Base-by-base conservation (phyloP, 169 alveolate species). In the Plasmodium cynomolgi region DNA sequence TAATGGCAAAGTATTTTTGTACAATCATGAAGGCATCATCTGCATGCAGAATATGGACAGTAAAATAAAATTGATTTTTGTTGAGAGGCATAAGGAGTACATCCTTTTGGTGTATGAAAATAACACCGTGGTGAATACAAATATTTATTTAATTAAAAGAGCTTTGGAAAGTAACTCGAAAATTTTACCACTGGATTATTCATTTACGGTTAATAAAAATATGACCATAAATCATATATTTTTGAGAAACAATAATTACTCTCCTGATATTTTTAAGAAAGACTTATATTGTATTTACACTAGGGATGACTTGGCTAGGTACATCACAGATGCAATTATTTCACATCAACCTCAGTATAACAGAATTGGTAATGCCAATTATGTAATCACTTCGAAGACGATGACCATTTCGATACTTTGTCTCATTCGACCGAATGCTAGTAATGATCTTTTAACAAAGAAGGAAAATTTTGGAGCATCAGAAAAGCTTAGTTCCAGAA, bases 21-120 rank as follows among this genome's bases (percentile, higher is more conserved):
- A 90, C 44, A 90, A 90, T 58, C 94, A 90, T 81, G 94, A 90
- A 81, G 94, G 94, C 4, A 81, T 90, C 8, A 41, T 90, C 44
- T 81, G 90, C 83, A 90, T 90, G 94, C 91, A 90, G 23, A 90
- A 90, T 81, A 90, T 81, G 58, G 94, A 90, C 4, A 41, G 39
- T 33, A 90, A 81, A 68, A 62, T 90, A 37, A 90, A 90, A 34
- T 47, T 41, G 2, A 90, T 90, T 41, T 58, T 81, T 71, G 20
- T 90, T 1, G 94, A 90, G 44, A 26, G 74, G 23, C 81, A 90
- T 17, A 37, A 81, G 50, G 91, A 90, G 20, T 90, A 90, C 44
- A 79, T 90, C 1, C 56, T 90, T 47, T 81, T 90, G 44, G 50
- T 90, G 9, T 71, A 90, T 81, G 94, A 90, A 23, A 90, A 90